Percentiles rank a stretch among this genome's conserved stretches.
Evolutionary conservation across 208 protist species (phyloP).

Genomic region (Acanthamoeba lenticulata): DNA sequence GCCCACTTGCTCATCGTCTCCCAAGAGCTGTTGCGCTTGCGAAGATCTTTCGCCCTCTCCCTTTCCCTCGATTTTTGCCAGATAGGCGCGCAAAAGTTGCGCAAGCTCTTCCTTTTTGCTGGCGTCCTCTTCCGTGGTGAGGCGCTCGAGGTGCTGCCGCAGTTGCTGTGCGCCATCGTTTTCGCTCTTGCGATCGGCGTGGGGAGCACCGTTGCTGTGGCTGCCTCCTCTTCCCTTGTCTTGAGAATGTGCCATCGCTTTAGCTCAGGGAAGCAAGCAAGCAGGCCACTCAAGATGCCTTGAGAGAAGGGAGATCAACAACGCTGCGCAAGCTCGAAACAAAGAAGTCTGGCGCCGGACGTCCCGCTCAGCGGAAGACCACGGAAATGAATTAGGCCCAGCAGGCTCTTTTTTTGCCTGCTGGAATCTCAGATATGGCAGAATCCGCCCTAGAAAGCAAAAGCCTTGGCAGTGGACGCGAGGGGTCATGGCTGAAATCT

Average conservation of each 20-base stretch:
- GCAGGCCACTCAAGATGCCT: too few relatives aligned
- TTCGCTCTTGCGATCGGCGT: neutral
- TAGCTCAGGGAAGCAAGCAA: too few relatives aligned
- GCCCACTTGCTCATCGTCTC: neutral
- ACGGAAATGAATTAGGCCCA: too few relatives aligned
- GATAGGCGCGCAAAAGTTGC: neutral
- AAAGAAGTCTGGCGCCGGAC: too few relatives aligned
- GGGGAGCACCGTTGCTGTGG: neutral
- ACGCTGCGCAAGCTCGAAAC: too few relatives aligned
- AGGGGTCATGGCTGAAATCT: neutral
- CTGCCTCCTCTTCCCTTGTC: neutral
- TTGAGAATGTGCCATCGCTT: neutral
- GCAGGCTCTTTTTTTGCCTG: neutral
- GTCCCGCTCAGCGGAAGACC: too few relatives aligned
- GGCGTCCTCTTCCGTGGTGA: neutral
- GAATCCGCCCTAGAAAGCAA: neutral
- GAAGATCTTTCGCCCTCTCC: neutral
- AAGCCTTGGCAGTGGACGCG: neutral
- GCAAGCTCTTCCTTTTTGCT: neutral
- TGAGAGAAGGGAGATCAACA: too few relatives aligned
- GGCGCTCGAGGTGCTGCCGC: neutral
- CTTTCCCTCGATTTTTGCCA: neutral
- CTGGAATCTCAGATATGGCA: neutral
- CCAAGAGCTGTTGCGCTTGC: too few relatives aligned
- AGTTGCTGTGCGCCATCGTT: neutral